Evolutionary conservation across 2,329 filamentous ascomycete genomes (phyloP).

Genomic region (Calonectria pseudoreteaudii): DNA sequence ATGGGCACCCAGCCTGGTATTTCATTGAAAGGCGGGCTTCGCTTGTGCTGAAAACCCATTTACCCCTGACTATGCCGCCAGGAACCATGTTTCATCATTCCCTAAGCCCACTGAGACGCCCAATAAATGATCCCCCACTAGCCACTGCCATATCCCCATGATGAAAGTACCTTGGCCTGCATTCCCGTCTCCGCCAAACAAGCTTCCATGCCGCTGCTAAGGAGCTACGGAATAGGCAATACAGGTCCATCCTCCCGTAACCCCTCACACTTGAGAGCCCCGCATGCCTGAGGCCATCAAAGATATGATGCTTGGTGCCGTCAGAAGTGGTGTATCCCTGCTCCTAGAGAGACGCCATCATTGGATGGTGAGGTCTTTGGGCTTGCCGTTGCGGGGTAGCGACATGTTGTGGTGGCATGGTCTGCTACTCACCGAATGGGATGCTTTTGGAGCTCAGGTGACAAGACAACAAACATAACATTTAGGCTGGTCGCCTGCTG

Average conservation of each 20-base stretch:
- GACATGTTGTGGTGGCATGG: constrained; percentile 26
- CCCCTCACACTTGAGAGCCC: neutral
- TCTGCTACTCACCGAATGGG: constrained; percentile 24
- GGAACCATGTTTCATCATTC: neutral
- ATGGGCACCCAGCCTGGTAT: neutral
- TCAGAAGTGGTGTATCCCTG: constrained; percentile 39
- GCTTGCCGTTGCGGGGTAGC: constrained; percentile 44
- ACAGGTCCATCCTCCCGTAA: neutral
- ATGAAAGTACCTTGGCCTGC: constrained; percentile 40
- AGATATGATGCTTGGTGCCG: constrained; percentile 5
- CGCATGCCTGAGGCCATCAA: constrained; percentile 13
- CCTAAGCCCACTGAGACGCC: constrained; percentile 10
- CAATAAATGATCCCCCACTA: neutral
- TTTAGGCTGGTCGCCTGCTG: constrained; percentile 34
- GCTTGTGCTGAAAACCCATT: neutral
- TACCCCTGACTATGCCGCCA: neutral
- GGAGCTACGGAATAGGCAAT: neutral
- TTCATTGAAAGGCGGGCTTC: neutral
- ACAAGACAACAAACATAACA: constrained; percentile 39
- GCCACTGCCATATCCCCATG: neutral
- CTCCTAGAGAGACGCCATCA: constrained; percentile 31
- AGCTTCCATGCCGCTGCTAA: constrained; percentile 28
- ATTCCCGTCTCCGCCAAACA: constrained; percentile 40
- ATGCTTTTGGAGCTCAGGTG: constrained; percentile 34
- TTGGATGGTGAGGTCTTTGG: neutral